phyloP scores from a whole-genome alignment of 2,329 filamentous ascomycete species.

The Fusarium chuoi region DNA sequence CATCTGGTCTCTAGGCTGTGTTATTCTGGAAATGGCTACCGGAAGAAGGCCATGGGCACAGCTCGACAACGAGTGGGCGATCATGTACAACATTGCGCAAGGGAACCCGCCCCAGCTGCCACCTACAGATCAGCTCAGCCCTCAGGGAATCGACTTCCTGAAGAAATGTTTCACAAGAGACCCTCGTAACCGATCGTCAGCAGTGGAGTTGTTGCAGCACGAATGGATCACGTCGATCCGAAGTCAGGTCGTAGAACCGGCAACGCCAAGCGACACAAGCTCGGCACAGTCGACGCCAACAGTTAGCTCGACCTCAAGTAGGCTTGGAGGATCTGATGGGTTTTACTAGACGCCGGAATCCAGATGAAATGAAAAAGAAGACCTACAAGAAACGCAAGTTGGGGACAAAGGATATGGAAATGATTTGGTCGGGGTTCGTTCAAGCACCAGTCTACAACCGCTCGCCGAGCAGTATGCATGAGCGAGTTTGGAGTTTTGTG shows the following conservation, averaged over 20 bases:
- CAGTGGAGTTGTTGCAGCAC: slow-evolving; percentile 90
- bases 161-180: slow-evolving; percentile 87
- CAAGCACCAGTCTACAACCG: slow-evolving; percentile 33
- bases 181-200: slow-evolving; percentile 79
- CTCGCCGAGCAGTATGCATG: slow-evolving; percentile 32
- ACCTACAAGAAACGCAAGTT: neutral
- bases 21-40: slow-evolving; percentile 97
- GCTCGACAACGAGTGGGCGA: slow-evolving; percentile 98
- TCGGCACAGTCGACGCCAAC: slow-evolving; percentile 53
- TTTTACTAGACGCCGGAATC: slow-evolving; percentile 41
- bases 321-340: slow-evolving; percentile 46
- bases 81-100: slow-evolving; percentile 99
- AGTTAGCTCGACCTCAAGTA: slow-evolving; percentile 45
- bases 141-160: slow-evolving; percentile 87
- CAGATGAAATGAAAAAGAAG: neutral
- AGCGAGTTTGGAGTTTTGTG: slow-evolving; percentile 42
- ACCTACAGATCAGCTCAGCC: slow-evolving; percentile 82
- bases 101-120: slow-evolving; percentile 92
- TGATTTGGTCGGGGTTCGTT: slow-evolving; percentile 26
- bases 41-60: slow-evolving; percentile 93
- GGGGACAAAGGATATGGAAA: neutral
- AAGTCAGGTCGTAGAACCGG: slow-evolving; percentile 71
- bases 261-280: slow-evolving; percentile 68
- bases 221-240: slow-evolving; percentile 83
- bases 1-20: slow-evolving; percentile 96